Base-by-base conservation (phyloP, 345 rosid genomes). In the Dipteronia dyeriana region DNA sequence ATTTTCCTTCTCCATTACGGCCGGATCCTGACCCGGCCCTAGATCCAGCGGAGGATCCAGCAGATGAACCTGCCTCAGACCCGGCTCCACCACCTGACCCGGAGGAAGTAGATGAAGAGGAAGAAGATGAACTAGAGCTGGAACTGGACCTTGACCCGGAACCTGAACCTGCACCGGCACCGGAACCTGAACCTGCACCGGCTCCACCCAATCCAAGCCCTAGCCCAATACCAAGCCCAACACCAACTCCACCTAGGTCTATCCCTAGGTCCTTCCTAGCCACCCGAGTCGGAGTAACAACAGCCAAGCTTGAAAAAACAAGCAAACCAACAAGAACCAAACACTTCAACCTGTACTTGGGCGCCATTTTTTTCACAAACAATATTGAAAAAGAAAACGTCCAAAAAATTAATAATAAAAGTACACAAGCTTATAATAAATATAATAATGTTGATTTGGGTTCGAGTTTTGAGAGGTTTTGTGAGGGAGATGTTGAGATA, bases 201-300 rank as follows among this genome's bases (percentile, higher is more conserved):
- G 79, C 74, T 11, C 95, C 95, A 6, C 95, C 91, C 19, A 91
- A 71, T 47, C 95, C 98, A 69, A 91, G 56, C 23, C 98, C 94
- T 10, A 84, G 0, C 5, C 92, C 95, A 25, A 85, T 79, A n/a
- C 97, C 97, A 57, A 84, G 0, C 66, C 98, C 97, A 62, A 88
- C 76, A 34, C 38, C 5, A 34, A 89, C 51, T 19, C 98, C 98
- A 2, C 95, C 97, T 17, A 90, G 90, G 87, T 94, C 92, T 60
- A 91, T 0, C 6, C 94, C 97, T 29, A 94, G 83, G 82, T 94
- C 94, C 79, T 94, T 87, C 62, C 98, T 88, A 20, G 91, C 92
- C 34, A 82, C 82, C 9, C 95, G 89, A 85, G 90, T 78, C 74
- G 87, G 91, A 64, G 85, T 80, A 66, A 84, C 80, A 61, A 78